A percentile compares a stretch with the other conserved stretches of the same genome.
These are phyloP conservation scores for Hypoxylon sp. DNA, from an alignment of 2,329 filamentous ascomycete species.

Conservation along the genomic window DNA sequence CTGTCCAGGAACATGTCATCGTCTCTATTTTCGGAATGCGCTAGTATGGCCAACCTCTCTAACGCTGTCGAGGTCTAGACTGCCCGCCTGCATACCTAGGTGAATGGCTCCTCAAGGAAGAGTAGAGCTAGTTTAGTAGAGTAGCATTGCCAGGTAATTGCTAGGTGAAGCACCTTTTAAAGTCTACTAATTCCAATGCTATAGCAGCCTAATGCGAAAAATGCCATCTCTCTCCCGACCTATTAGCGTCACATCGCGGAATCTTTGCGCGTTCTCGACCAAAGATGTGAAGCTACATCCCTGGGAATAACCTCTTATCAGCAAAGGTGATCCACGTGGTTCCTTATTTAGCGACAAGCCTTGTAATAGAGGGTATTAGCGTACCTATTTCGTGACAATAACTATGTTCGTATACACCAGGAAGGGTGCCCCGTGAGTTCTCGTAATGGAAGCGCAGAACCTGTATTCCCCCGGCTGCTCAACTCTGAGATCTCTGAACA, in stretches of 20 bases:
- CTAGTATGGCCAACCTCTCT: not conserved
- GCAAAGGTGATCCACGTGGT: not conserved
- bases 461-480: not conserved
- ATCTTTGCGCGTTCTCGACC: not conserved
- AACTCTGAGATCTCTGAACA: conserved; percentile 1
- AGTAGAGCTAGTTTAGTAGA: not conserved
- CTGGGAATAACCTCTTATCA: not conserved
- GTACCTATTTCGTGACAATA: not conserved
- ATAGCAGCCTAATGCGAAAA: not conserved
- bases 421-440: not conserved
- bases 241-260: not conserved
- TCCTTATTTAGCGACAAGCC: not conserved
- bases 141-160: not conserved
- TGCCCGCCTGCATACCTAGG: too few species aligned
- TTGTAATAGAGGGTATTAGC: not conserved
- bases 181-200: not conserved
- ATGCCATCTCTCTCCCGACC: not conserved
- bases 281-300: not conserved
- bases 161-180: not conserved
- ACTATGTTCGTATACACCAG: conserved; percentile 4
- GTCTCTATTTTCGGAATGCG: not conserved
- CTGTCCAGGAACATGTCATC: not conserved
- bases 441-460: conserved; percentile 3
- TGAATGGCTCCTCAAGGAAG: not conserved
- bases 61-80: not conserved